Base-by-base conservation (phyloP, 768 basidiomycete genomes). In the Amanita pallidorosea region DNA sequence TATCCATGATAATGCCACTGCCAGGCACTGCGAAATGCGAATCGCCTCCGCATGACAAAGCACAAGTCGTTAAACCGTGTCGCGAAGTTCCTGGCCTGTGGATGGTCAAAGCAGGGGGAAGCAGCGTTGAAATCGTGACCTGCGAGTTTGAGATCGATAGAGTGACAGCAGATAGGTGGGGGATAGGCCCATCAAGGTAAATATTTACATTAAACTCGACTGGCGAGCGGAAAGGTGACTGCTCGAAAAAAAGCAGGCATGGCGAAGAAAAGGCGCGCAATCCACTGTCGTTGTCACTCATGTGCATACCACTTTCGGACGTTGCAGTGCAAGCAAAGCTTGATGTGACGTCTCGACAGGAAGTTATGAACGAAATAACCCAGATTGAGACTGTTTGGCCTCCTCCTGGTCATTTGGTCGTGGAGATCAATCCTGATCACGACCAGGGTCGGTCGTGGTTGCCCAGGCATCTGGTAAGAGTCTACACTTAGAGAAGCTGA, bases 361-460 rank as follows among this genome's bases (percentile, higher is more conserved):
- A 59, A 8, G 18, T 66, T n/a, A 54, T 63, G 12, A 54, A 27
- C 18, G 60, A 61, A 7, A 52, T 68, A 4, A 55, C 59, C 23
- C 52, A 50, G 4, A 52, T 68, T 8, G 38, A 62, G 52, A 61
- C 61, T 25, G 51, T 53, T n/a, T 79, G 77, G 77, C 77, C 77
- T 41, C 51, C 57, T 33, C 63, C 65, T 43, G 77, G 76, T 35
- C 64, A 65, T 23, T 56, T 79, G 18, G 63, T 76, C 36, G 58
- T 79, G 27, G 65, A 70, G 51, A 62, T 77, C 46, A 80, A 80
- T 56, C 66, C 66, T 4, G 63, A 57, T 2, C 59, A 58, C 7
- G 53, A 55, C 6, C 55, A 59, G 18, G 66, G 63, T 36, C 66
- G 62, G 53, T 69, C 65, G 2, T 75, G 71, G 69, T 54, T 77